Base-by-base conservation (phyloP, 352 stramenopile species). In the Phytophthora idaei region DNA sequence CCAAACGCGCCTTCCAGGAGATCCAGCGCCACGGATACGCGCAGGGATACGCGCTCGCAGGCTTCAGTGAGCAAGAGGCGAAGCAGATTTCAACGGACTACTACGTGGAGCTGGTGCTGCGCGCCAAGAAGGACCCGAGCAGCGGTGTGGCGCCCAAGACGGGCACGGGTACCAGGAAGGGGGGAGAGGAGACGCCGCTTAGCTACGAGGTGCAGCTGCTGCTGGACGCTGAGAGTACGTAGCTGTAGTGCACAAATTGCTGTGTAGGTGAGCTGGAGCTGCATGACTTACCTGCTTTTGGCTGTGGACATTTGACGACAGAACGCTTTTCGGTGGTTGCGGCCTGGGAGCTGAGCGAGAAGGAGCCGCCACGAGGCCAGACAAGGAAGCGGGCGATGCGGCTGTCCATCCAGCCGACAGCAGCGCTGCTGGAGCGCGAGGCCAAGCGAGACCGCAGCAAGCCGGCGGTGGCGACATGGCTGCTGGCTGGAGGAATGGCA, bases 1-100 rank as follows among this genome's bases (percentile, higher is more conserved):
- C 81, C 2, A 44, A 69, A 56, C 69, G 75, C 25, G 78, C 77
- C 32, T 90, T 92, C 47, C 54, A 34, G 25, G 78, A 82, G 62
- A 69, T 92, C 10, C 78, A 90, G 66, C 69, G 72, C 15, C 78
- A 84, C 58, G 81, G 84, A 6, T 88, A 89, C 61, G 84, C 84
- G 3, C 74, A 69, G 27, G 80, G 76, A 5, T 90, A 85, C 64
- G 31, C 53, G 9, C 78, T 90, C 56, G 21, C 69, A 32, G 71
- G 84, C 54, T 92, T 90, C 46, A 90, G 71, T 29, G 80, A 92
- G 47, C 64, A 82, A 51, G 74, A 61, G 39, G 65, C 50, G 21
- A 14, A 21, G 45, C 34, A 56, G 49, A 55, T 45, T 44, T 55
- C 28, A n/a, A 28, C n/a, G 11, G 73, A 64, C 15, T 77, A 64